Conservation (phyloP, 805 yeast genomes). For the Vanderwaltozyma polyspora region DNA sequence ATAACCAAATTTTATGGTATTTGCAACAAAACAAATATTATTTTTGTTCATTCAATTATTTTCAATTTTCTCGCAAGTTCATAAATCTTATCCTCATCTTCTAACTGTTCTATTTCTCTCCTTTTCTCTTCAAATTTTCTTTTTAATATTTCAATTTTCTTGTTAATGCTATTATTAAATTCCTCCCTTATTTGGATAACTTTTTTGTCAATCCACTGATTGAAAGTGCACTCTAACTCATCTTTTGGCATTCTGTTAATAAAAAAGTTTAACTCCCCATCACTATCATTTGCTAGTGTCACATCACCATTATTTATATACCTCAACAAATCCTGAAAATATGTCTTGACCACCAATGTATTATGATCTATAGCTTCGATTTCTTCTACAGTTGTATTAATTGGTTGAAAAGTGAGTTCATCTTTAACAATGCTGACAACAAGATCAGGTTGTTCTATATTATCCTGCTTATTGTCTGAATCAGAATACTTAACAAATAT, state of each 20-base stretch:
- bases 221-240: constrained; percentile 58
- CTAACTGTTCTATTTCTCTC: constrained; percentile 5
- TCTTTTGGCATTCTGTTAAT: constrained; percentile 58
- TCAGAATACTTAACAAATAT: not conserved
- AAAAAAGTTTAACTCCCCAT: constrained; percentile 54
- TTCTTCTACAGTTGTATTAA: constrained; percentile 5
- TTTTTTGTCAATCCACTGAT: constrained; percentile 51
- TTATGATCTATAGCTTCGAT: not conserved
- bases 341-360: constrained; percentile 8
- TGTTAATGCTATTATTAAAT: constrained; percentile 38
- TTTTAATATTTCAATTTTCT: constrained; percentile 37
- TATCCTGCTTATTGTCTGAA: too few species aligned
- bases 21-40: too few species aligned
- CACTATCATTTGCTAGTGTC: constrained; percentile 39
- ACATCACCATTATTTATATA: constrained; percentile 22
- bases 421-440: not conserved
- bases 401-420: not conserved
- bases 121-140: constrained; percentile 11
- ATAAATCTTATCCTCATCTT: constrained; percentile 7
- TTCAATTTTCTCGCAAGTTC: not conserved
- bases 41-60: too few species aligned
- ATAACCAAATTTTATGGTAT: too few species aligned
- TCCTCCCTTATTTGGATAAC: constrained; percentile 37
- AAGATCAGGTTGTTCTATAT: not conserved
- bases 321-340: constrained; percentile 17